Conservation (phyloP, 2,329 filamentous ascomycete genomes). For the Colletotrichum falcatum region DNA sequence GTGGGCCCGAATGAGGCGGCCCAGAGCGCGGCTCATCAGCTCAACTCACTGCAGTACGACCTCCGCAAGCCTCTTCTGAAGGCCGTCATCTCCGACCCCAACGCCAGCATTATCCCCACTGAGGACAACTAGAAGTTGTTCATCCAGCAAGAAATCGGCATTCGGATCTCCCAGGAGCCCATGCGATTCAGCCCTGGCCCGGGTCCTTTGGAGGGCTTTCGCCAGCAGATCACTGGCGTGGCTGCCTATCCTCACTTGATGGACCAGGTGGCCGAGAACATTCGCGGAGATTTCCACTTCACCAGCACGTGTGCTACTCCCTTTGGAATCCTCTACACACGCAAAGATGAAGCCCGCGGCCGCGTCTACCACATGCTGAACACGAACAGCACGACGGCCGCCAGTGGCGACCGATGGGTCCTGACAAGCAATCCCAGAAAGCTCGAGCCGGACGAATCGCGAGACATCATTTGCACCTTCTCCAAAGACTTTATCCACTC, state of each 20-base stretch:
- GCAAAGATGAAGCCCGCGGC: not conserved
- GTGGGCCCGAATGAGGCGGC: not conserved
- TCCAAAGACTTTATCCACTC: not conserved
- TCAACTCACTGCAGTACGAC: slow-evolving; percentile 21
- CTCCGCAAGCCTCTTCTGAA: slow-evolving; percentile 22
- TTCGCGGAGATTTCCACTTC: slow-evolving; percentile 3
- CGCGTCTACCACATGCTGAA: slow-evolving; percentile 22
- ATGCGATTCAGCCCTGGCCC: not conserved
- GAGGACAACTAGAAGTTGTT: slow-evolving; percentile 33
- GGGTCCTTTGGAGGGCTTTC: not conserved
- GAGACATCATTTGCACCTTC: slow-evolving; percentile 12
- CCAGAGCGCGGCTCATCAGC: slow-evolving; percentile 6
- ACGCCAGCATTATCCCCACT: slow-evolving; percentile 9
- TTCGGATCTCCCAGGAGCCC: slow-evolving; percentile 11
- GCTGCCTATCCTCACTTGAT: not conserved
- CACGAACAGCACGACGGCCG: not conserved
- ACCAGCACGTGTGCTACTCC: slow-evolving; percentile 30
- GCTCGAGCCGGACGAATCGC: slow-evolving; percentile 23
- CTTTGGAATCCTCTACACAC: slow-evolving; percentile 15
- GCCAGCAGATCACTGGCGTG: not conserved
- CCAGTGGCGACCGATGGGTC: slow-evolving; percentile 27
- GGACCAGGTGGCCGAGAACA: not conserved
- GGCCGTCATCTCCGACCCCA: slow-evolving; percentile 1
- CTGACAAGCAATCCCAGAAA: slow-evolving; percentile 22
- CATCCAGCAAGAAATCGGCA: slow-evolving; percentile 19